Percentiles rank a stretch among this genome's conserved stretches.
phyloP scores from a whole-genome alignment of 1,139 yeast genomes.

The Pichia sp. region DNA sequence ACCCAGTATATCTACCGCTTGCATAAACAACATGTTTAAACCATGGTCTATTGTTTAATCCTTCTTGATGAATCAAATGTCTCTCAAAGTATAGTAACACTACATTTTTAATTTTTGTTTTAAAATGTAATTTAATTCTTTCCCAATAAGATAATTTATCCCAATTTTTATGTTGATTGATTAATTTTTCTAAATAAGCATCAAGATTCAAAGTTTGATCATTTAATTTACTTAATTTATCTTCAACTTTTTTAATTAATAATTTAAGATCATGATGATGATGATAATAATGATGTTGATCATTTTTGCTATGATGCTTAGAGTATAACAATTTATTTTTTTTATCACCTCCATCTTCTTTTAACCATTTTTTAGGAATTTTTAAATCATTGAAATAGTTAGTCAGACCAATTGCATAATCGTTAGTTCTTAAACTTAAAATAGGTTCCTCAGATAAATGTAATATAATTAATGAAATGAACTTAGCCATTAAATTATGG shows the following conservation, averaged over 20 bases:
- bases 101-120: slow-evolving; percentile 28
- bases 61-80: slow-evolving; percentile 54
- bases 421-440: slow-evolving; percentile 35
- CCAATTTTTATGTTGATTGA: slow-evolving; percentile 33
- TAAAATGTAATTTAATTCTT: slow-evolving; percentile 32
- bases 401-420: slow-evolving; percentile 37
- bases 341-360: slow-evolving; percentile 9
- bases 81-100: slow-evolving; percentile 56
- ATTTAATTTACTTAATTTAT: slow-evolving; percentile 22
- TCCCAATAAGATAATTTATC: slow-evolving; percentile 34
- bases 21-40: slow-evolving; percentile 81
- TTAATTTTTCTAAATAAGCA: slow-evolving; percentile 31
- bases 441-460: slow-evolving; percentile 42
- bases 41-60: slow-evolving; percentile 71
- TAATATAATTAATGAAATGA: slow-evolving; percentile 43
- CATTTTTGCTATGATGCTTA: no score
- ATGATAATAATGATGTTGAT: no score
- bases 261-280: not conserved
- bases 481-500: slow-evolving; percentile 50
- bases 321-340: no score
- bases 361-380: slow-evolving; percentile 36
- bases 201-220: slow-evolving; percentile 36
- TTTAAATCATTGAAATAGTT: slow-evolving; percentile 31
- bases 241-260: slow-evolving; percentile 24
- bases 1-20: slow-evolving; percentile 80